A percentile compares a stretch with the other conserved stretches of the same genome.
These are phyloP conservation scores for Coniferiporia sulphurascens DNA, from an alignment of 1,284 basidiomycete genomes.

Conservation along the genomic window DNA sequence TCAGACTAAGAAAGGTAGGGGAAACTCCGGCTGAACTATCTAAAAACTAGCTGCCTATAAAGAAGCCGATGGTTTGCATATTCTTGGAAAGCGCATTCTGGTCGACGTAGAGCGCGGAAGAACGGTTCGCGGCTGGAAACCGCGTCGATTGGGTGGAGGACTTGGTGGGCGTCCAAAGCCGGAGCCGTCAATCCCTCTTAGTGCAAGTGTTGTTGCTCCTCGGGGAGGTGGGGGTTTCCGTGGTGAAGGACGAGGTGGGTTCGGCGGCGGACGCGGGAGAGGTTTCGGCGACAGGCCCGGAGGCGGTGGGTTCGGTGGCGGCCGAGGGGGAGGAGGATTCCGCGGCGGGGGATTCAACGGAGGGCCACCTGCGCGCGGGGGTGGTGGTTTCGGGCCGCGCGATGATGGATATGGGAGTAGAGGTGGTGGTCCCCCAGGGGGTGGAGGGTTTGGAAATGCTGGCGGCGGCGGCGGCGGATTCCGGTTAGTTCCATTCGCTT, in stretches of 20 bases:
- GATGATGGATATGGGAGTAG: conserved; percentile 13
- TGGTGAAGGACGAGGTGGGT: conserved; percentile 29
- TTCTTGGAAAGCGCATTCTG: conserved; percentile 91
- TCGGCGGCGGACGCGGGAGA: conserved; percentile 33
- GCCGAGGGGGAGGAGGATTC: conserved; percentile 27
- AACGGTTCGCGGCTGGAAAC: conserved; percentile 98
- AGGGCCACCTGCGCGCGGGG: neutral
- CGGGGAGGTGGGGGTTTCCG: conserved; percentile 28
- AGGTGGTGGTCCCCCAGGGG: conserved; percentile 10
- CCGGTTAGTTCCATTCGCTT: conserved; percentile 26
- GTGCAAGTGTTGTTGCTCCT: conserved; percentile 38
- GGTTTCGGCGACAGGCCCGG: conserved; percentile 23
- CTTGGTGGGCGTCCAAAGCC: conserved; percentile 93
- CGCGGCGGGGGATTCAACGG: conserved; percentile 6
- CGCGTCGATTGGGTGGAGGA: conserved; percentile 90
- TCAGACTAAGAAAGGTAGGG: neutral
- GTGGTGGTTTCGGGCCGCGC: conserved; percentile 9
- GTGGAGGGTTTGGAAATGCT: conserved; percentile 32
- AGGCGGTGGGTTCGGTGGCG: conserved; percentile 32
- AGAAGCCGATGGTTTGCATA: conserved; percentile 96
- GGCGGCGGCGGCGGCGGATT: conserved; percentile 32
- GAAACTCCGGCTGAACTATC: conserved; percentile 12
- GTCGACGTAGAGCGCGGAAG: conserved; percentile 98
- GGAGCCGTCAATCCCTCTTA: conserved; percentile 38
- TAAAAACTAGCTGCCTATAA: conserved; percentile 85